These are phyloP conservation scores for Eucalyptus sp. DNA, from an alignment of 345 rosid genomes.

Conservation along the genomic window DNA sequence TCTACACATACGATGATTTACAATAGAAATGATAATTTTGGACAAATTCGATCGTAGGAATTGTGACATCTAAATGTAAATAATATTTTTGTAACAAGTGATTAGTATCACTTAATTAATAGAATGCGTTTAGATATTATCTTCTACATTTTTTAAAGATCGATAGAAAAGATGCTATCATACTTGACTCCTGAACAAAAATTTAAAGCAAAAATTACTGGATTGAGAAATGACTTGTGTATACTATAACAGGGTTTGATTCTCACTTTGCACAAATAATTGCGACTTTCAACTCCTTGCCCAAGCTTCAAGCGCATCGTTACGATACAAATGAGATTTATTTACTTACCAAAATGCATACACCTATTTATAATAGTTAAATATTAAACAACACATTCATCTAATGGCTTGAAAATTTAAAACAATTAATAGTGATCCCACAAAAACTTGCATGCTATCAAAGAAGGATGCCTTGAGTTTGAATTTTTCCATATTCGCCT, in stretches of 20 bases:
- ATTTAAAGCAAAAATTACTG: background rate
- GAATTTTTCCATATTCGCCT: background rate
- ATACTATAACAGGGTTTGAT: background rate
- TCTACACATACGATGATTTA: background rate
- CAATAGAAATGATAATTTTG: background rate
- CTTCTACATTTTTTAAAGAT: background rate
- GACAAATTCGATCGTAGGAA: background rate
- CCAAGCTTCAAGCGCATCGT: background rate
- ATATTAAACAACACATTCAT: background rate
- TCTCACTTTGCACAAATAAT: background rate
- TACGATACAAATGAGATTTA: background rate
- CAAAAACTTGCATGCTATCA: background rate
- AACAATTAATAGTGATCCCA: accelerated
- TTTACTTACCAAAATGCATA: background rate
- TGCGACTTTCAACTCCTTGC: background rate
- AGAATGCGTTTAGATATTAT: background rate
- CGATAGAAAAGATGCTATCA: background rate
- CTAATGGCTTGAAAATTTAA: background rate
- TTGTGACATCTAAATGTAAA: background rate
- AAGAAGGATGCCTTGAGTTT: accelerated
- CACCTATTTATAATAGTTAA: background rate
- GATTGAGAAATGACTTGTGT: background rate
- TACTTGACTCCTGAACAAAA: background rate
- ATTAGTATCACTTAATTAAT: background rate
- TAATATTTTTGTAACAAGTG: background rate